Evolutionary conservation across 169 alveolate genomes (phyloP).

Genomic region (Plasmodium vivax): DNA sequence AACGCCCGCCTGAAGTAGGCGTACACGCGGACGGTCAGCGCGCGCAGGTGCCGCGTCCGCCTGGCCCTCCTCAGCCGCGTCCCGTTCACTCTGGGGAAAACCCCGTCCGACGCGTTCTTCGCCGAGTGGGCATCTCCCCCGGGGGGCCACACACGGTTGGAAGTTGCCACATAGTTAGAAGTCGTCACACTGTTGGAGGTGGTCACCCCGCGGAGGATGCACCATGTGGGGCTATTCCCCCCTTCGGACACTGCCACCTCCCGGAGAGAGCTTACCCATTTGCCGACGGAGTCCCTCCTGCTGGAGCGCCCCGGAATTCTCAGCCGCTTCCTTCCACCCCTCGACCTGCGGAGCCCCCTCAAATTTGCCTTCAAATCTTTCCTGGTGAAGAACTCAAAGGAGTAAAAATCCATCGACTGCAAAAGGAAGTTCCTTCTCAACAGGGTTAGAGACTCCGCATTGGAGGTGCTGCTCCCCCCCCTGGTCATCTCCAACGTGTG

Average conservation of each 20-base stretch:
- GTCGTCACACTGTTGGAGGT: too few species aligned
- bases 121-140: background rate
- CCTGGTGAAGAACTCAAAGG: slow-evolving; percentile 33
- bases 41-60: slow-evolving; percentile 9
- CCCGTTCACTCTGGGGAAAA: background rate
- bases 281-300: background rate
- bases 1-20: background rate
- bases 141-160: too few species aligned
- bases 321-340: background rate
- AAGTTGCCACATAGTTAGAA: too few species aligned
- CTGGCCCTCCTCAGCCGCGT: background rate
- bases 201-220: background rate
- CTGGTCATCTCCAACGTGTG: background rate
- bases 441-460: background rate
- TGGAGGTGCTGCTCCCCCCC: background rate
- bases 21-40: background rate
- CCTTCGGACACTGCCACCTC: too few species aligned
- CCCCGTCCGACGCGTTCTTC: too few species aligned
- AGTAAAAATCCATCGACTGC: slow-evolving; percentile 26
- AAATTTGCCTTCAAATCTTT: background rate
- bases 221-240: too few species aligned
- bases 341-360: background rate
- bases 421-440: slow-evolving; percentile 43
- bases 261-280: background rate
- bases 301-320: slow-evolving; percentile 18